These are phyloP conservation scores for Mycena vitilis DNA, from an alignment of 768 basidiomycete genomes.

Conservation along the genomic window DNA sequence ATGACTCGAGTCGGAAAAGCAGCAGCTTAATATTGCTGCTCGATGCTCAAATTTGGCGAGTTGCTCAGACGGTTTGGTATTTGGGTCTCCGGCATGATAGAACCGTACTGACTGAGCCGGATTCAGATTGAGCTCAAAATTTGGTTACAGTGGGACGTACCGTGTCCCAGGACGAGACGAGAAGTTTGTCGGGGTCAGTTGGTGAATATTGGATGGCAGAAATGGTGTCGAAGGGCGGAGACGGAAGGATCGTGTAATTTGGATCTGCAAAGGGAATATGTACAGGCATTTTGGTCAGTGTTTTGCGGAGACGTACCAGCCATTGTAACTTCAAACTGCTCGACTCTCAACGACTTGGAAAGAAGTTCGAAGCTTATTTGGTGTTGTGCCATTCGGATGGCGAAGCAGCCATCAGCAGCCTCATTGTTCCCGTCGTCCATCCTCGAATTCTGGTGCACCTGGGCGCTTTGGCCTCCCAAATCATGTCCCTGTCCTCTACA, in stretches of 20 bases:
- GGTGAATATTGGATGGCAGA: slow-evolving; percentile 87
- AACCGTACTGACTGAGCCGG: slow-evolving; percentile 51
- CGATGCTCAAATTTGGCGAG: slow-evolving; percentile 90
- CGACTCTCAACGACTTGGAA: too few relatives aligned
- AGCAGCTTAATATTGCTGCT: slow-evolving; percentile 87
- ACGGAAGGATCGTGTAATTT: slow-evolving; percentile 54
- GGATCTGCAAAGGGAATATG: slow-evolving; percentile 9
- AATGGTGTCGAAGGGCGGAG: slow-evolving; percentile 88
- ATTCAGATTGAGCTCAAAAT: slow-evolving; percentile 19
- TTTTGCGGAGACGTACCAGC: slow-evolving; percentile 8
- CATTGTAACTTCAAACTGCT: slow-evolving; percentile 1
- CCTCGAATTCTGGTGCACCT: background rate
- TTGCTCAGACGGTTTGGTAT: slow-evolving; percentile 68
- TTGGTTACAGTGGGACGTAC: slow-evolving; percentile 44
- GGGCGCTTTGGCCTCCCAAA: background rate
- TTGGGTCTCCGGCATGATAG: slow-evolving; percentile 72
- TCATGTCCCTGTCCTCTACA: slow-evolving; percentile 83
- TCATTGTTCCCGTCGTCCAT: background rate
- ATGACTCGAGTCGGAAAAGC: slow-evolving; percentile 74
- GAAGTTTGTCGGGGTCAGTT: slow-evolving; percentile 77
- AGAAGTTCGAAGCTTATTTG: background rate
- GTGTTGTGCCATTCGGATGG: background rate
- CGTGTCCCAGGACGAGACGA: slow-evolving; percentile 94
- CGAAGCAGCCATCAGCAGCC: background rate
- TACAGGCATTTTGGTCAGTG: background rate